phyloP scores from a whole-genome alignment of 2,329 filamentous ascomycete species.

The Fusarium pininemorale region DNA sequence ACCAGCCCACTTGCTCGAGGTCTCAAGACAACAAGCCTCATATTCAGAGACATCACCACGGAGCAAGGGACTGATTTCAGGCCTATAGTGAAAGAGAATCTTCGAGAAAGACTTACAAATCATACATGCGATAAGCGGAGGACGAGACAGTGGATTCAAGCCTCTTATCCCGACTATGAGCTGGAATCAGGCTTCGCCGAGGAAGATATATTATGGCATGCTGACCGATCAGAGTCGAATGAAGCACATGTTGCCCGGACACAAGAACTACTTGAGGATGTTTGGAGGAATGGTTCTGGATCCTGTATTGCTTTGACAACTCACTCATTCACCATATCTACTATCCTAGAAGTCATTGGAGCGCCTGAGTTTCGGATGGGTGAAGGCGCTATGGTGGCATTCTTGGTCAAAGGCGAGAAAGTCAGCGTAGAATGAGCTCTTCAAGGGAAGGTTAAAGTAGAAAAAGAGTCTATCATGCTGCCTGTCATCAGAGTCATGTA shows the following conservation, averaged over 20 bases:
- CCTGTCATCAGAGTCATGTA: not conserved
- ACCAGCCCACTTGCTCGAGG: not conserved
- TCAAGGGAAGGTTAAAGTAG: accelerated
- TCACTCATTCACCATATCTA: not conserved
- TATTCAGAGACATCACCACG: not conserved
- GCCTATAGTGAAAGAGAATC: not conserved
- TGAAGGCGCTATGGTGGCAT: not conserved
- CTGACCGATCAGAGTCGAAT: not conserved
- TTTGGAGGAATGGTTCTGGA: not conserved
- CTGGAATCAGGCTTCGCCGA: not conserved
- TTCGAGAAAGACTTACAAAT: not conserved
- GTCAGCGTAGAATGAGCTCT: accelerated
- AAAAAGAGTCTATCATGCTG: too few species aligned
- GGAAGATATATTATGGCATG: not conserved
- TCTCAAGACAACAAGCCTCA: not conserved
- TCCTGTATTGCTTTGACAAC: not conserved
- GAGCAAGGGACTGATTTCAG: not conserved
- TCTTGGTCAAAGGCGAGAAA: not conserved
- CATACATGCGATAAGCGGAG: not conserved
- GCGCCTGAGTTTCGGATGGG: not conserved
- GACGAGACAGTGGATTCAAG: not conserved
- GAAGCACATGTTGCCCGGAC: not conserved
- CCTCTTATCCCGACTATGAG: not conserved
- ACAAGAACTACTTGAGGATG: not conserved
- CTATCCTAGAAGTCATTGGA: not conserved